Evolutionary conservation across 2,329 filamentous ascomycete species (phyloP).

Genomic region (Diaporthe vaccinii): DNA sequence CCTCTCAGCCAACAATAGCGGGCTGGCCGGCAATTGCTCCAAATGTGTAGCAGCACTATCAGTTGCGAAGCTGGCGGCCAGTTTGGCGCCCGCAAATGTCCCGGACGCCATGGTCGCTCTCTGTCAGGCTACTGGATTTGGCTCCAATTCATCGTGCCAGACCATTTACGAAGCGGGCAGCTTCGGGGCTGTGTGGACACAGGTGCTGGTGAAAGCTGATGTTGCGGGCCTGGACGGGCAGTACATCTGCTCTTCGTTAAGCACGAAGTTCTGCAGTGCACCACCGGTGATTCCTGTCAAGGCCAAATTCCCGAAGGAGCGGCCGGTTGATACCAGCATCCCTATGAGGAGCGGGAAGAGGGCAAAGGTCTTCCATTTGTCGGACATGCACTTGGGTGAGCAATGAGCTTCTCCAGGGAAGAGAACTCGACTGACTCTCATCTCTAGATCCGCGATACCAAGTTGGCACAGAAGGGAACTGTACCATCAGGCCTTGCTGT

Average conservation of each 20-base stretch:
- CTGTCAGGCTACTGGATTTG: slow-evolving; percentile 62
- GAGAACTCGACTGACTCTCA: not conserved
- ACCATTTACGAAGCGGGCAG: slow-evolving; percentile 60
- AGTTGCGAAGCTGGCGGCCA: slow-evolving; percentile 64
- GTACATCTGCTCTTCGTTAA: slow-evolving; percentile 68
- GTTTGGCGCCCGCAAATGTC: slow-evolving; percentile 61
- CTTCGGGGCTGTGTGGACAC: slow-evolving; percentile 70
- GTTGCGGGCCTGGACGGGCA: slow-evolving; percentile 66
- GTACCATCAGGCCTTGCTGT: slow-evolving; percentile 65
- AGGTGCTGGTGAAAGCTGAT: slow-evolving; percentile 67
- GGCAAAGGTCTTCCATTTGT: slow-evolving; percentile 69
- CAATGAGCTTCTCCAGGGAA: not conserved
- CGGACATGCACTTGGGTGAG: slow-evolving; percentile 64
- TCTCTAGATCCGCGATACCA: slow-evolving; percentile 63
- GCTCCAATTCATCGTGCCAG: slow-evolving; percentile 61
- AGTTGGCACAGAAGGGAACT: slow-evolving; percentile 66
- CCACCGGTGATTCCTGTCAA: slow-evolving; percentile 61
- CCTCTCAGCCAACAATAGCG: slow-evolving; percentile 52
- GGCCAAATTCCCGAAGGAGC: slow-evolving; percentile 67
- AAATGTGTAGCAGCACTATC: slow-evolving; percentile 66
- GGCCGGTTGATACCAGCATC: slow-evolving; percentile 57
- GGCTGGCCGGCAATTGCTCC: slow-evolving; percentile 59
- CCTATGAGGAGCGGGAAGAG: slow-evolving; percentile 64
- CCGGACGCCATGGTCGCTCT: slow-evolving; percentile 65
- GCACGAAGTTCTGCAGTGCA: slow-evolving; percentile 60